Percentiles rank a stretch among this genome's conserved stretches.
Evolutionary conservation across 306 rosid species (phyloP).

Genomic region (Inga leiocalycina): DNA sequence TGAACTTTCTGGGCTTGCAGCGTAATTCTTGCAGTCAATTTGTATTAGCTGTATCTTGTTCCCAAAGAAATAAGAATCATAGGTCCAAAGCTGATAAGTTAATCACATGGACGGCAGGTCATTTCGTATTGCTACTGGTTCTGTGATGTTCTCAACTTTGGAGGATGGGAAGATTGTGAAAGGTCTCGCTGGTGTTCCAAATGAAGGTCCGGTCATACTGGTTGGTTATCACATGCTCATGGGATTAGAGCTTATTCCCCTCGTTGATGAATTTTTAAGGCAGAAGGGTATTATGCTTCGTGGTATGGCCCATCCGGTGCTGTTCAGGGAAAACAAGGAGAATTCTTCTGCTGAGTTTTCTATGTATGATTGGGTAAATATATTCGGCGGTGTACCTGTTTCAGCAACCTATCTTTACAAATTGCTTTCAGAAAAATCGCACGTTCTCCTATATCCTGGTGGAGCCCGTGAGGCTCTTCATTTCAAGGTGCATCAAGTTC

Average conservation of each 20-base stretch:
- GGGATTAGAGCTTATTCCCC: slow-evolving; percentile 66
- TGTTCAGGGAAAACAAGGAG: slow-evolving; percentile 38
- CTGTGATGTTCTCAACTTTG: slow-evolving; percentile 78
- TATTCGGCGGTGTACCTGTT: slow-evolving; percentile 87
- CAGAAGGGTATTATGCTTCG: slow-evolving; percentile 70
- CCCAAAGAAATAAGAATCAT: background rate
- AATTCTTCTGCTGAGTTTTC: slow-evolving; percentile 49
- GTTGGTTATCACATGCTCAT: slow-evolving; percentile 86
- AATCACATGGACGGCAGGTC: slow-evolving; percentile 47
- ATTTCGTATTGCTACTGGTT: slow-evolving; percentile 56
- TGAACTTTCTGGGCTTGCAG: slow-evolving; percentile 3
- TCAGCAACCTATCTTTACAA: slow-evolving; percentile 68
- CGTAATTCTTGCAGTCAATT: background rate
- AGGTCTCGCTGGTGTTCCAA: slow-evolving; percentile 91
- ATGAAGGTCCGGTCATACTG: slow-evolving; percentile 83
- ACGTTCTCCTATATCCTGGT: slow-evolving; percentile 93
- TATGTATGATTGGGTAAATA: slow-evolving; percentile 53
- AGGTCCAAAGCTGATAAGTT: slow-evolving; percentile 26
- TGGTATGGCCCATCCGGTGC: slow-evolving; percentile 77
- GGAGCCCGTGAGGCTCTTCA: slow-evolving; percentile 97
- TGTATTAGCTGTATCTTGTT: slow-evolving; percentile 15
- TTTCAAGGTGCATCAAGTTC: slow-evolving; percentile 61
- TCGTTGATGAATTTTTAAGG: slow-evolving; percentile 57
- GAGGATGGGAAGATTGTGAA: slow-evolving; percentile 81
- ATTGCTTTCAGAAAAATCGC: slow-evolving; percentile 66